Conservation (phyloP, 306 rosid species). For the Sesbania bispinosa region DNA sequence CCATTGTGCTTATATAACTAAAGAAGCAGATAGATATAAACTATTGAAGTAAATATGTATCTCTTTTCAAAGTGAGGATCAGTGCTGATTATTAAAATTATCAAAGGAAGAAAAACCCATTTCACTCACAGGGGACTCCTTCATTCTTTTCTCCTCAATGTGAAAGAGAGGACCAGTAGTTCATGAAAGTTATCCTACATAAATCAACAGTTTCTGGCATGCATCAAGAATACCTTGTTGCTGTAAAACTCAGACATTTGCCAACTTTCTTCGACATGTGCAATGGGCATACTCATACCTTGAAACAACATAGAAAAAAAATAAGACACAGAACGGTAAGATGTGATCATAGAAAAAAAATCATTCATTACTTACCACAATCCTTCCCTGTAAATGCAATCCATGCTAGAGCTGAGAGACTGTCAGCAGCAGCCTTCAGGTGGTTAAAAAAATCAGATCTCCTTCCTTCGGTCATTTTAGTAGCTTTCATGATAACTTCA, state of each 20-base stretch:
- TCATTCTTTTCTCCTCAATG: neutral
- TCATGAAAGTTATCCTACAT: neutral
- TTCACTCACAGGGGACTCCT: neutral
- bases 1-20: neutral
- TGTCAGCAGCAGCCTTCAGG: constrained; percentile 79
- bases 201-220: constrained; percentile 13
- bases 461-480: constrained; percentile 69
- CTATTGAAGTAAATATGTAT: neutral
- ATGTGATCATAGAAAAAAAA: constrained; percentile 10
- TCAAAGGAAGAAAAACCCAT: neutral
- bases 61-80: neutral
- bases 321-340: constrained; percentile 22
- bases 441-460: constrained; percentile 80
- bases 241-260: constrained; percentile 98
- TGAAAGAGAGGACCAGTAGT: neutral
- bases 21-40: neutral
- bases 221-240: constrained; percentile 74
- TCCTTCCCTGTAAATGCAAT: constrained; percentile 82
- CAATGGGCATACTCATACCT: constrained; percentile 99
- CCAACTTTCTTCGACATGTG: constrained; percentile 99
- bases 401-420: constrained; percentile 95
- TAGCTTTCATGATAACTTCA: constrained; percentile 58
- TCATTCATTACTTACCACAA: constrained; percentile 58
- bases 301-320: constrained; percentile 22
- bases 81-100: neutral